These are phyloP conservation scores for Chalaropsis thielavioides DNA, from an alignment of 2,329 filamentous ascomycete species.

Conservation along the genomic window DNA sequence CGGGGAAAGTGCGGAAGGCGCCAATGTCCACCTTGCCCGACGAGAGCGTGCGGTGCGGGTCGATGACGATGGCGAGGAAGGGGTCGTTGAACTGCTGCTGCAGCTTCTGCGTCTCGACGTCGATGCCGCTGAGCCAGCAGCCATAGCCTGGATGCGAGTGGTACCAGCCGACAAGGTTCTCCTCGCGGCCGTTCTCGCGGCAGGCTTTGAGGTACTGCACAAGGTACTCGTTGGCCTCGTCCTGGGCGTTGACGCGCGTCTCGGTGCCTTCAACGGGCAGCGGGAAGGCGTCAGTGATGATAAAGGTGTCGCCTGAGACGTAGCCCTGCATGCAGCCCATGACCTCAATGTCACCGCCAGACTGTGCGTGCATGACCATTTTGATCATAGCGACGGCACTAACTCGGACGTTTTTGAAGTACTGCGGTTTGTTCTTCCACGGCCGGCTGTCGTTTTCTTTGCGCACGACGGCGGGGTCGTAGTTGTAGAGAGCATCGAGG, in stretches of 20 bases:
- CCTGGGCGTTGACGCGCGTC: conserved; percentile 89
- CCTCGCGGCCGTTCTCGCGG: conserved; percentile 60
- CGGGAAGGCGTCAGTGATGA: conserved; percentile 88
- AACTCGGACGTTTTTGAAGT: conserved; percentile 90
- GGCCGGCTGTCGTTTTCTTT: conserved; percentile 56
- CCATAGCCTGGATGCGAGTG: conserved; percentile 96
- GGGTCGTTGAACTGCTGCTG: conserved; percentile 81
- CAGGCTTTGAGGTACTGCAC: conserved; percentile 67
- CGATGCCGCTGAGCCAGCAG: conserved; percentile 94
- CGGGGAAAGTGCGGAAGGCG: conserved; percentile 83
- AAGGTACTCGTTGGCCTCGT: conserved; percentile 95
- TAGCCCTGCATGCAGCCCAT: conserved; percentile 99
- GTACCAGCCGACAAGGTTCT: conserved; percentile 97
- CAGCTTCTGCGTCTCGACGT: conserved; percentile 73
- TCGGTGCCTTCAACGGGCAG: conserved; percentile 97
- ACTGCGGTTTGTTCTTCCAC: conserved; percentile 64
- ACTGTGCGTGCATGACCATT: conserved; percentile 99
- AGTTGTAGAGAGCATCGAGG: conserved; percentile 84
- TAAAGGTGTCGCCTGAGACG: conserved; percentile 67
- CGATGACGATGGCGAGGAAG: conserved; percentile 89
- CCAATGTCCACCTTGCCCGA: conserved; percentile 95
- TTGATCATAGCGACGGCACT: conserved; percentile 88
- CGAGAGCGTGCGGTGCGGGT: conserved; percentile 87
- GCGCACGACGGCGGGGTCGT: conserved; percentile 37
- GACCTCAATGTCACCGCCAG: conserved; percentile 78